Evolutionary conservation across 768 basidiomycete genomes (phyloP).

Genomic region (Scleroderma citrinum): DNA sequence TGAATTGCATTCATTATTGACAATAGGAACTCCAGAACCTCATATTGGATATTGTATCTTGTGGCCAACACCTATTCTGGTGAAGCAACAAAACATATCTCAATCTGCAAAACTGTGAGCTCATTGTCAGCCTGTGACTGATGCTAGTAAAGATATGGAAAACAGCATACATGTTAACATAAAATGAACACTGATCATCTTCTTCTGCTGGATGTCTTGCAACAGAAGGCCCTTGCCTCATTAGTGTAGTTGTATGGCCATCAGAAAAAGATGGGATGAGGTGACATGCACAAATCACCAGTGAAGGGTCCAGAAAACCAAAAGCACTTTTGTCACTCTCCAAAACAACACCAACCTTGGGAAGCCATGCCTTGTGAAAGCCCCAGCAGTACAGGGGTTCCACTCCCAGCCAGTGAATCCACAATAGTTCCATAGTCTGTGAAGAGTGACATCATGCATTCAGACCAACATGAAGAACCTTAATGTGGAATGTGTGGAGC

Average conservation of each 20-base stretch:
- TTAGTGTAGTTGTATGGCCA: constrained; percentile 12
- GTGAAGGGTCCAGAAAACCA: constrained; percentile 30
- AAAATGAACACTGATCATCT: background rate
- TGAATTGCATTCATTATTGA: too few species aligned
- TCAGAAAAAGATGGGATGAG: constrained; percentile 26
- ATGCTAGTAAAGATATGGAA: background rate
- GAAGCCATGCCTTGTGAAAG: constrained; percentile 13
- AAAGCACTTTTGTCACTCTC: constrained; percentile 24
- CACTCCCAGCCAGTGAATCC: constrained; percentile 35
- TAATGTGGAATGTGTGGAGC: constrained; percentile 15
- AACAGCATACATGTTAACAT: background rate
- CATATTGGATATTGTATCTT: background rate
- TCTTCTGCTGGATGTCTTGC: background rate
- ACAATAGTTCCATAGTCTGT: constrained; percentile 26
- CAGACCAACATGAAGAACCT: constrained; percentile 3
- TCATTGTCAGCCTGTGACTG: background rate
- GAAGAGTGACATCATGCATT: background rate
- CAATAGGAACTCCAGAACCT: background rate
- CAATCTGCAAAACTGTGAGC: background rate
- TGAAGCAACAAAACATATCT: background rate
- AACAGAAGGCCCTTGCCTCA: background rate
- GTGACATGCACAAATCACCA: constrained; percentile 24
- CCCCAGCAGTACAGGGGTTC: constrained; percentile 17
- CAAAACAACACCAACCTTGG: constrained; percentile 27
- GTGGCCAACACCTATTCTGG: background rate